Evolutionary conservation across 805 yeast genomes (phyloP), one percentile per base, ranked within the genome.

Genomic region (Maudiozyma barnettii): DNA sequence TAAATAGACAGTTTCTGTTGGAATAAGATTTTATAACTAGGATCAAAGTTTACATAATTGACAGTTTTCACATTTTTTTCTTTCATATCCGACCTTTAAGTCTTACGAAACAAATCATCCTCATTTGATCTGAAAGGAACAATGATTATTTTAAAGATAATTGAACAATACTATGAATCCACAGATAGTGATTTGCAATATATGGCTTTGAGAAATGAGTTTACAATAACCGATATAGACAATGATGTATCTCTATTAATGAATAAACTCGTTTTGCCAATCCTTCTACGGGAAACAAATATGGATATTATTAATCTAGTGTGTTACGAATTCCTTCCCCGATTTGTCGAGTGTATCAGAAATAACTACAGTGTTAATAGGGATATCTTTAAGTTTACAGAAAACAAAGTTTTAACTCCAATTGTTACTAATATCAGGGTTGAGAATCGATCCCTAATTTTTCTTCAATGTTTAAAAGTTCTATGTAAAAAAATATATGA

Each of bases 201-300:
- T 45, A 62, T 62, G 65, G 81, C 95, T 5, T 87, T 97, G 95
- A 79, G 95, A 63, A 88, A 88, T 67, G 84, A 89, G 60, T 78
- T 89, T 46, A 85, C 84, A 58, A 68, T 90, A 9, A 77, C 75
- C n/a, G 95, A 85, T 49, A 70, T 87, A 33, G 82, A 79, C 53
- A 63, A 67, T 31, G 85, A 83, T 13, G 67, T 88, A 37, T 88
- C 81, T 52, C 77, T 74, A 41, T 70, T 73, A 39, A 72, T 91
- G 49, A 86, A 82, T 41, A 76, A 79, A 45, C 46, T 61, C 5
- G 35, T 53, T 14, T 18, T 55, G 20, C 61, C 62, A 7, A 49
- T 59, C 9, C 47, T 61, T 22, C 61, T 74, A 52, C 67, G 75
- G 48, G 73, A 73, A 44, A 68, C 72, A 41, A 85, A 87, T 49